phyloP scores from a whole-genome alignment of 768 basidiomycete species.

The Leccinum longicurvipes region DNA sequence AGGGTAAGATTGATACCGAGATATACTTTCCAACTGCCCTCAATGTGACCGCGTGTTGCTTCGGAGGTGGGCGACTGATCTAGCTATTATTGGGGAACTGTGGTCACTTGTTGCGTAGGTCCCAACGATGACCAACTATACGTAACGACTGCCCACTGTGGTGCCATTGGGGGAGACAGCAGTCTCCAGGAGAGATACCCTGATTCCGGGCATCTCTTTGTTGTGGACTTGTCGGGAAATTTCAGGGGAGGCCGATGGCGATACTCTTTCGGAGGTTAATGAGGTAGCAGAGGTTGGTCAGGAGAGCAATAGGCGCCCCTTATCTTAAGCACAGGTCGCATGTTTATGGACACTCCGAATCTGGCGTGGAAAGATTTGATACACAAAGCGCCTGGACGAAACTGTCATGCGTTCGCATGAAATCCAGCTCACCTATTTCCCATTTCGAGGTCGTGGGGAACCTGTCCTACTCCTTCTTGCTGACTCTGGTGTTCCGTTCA shows the following conservation, averaged over 20 bases:
- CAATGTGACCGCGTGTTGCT: slow-evolving; percentile 66
- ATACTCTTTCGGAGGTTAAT: slow-evolving; percentile 20
- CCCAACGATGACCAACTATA: slow-evolving; percentile 60
- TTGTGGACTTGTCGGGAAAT: slow-evolving; percentile 27
- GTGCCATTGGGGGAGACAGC: slow-evolving; percentile 54
- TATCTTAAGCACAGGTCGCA: background rate
- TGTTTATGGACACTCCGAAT: background rate
- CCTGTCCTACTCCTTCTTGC: slow-evolving; percentile 25
- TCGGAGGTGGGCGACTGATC: slow-evolving; percentile 39
- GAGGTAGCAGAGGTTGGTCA: background rate
- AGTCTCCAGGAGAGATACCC: slow-evolving; percentile 32
- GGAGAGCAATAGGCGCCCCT: background rate
- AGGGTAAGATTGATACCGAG: slow-evolving; percentile 55
- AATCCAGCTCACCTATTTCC: slow-evolving; percentile 22
- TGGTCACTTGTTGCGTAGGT: slow-evolving; percentile 34
- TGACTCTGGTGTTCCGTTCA: slow-evolving; percentile 23
- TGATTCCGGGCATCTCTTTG: slow-evolving; percentile 35
- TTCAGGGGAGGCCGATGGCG: slow-evolving; percentile 27
- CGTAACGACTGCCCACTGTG: slow-evolving; percentile 53
- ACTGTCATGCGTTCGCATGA: slow-evolving; percentile 13
- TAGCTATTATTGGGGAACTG: slow-evolving; percentile 4
- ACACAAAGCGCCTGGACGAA: background rate
- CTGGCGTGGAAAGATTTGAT: background rate
- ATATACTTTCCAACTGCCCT: slow-evolving; percentile 59
- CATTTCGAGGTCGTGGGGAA: slow-evolving; percentile 24